Evolutionary conservation across 2,329 filamentous ascomycete species (phyloP).

Genomic region (Cordyceps tenuipes): DNA sequence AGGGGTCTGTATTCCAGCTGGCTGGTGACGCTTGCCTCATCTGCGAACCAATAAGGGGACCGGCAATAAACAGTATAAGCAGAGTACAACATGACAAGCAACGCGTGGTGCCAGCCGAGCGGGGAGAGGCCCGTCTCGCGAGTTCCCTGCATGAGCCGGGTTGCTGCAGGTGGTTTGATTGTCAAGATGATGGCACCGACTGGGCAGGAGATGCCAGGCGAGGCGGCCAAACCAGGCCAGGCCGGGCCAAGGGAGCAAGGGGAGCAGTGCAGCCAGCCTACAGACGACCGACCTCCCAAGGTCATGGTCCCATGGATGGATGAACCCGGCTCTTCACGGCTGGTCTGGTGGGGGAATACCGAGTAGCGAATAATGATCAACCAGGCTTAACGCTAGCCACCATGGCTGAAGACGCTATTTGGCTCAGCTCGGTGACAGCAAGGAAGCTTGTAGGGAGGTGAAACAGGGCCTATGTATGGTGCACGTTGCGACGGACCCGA

Average conservation of each 20-base stretch:
- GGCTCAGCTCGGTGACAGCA: conserved; percentile 11
- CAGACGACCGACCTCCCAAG: too few relatives aligned
- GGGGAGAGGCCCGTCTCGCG: conserved; percentile 4
- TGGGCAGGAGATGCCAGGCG: neutral
- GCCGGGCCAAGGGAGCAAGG: too few relatives aligned
- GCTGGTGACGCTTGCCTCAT: conserved; percentile 8
- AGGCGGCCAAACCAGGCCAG: too few relatives aligned
- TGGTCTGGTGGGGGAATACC: neutral
- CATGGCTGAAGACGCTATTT: conserved; percentile 10
- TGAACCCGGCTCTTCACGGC: conserved; percentile 4
- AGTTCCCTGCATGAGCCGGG: neutral
- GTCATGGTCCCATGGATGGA: too few relatives aligned
- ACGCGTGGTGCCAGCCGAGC: neutral
- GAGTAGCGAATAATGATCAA: neutral
- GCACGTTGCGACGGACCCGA: conserved; percentile 3
- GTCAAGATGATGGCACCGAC: conserved; percentile 1
- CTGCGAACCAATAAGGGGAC: neutral
- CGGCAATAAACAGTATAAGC: neutral
- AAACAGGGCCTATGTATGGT: conserved; percentile 1
- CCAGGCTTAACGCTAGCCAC: conserved; percentile 9
- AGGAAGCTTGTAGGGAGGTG: conserved; percentile 3
- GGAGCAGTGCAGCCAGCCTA: too few relatives aligned
- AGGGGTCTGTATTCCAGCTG: conserved; percentile 6
- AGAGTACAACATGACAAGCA: neutral
- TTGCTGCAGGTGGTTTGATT: neutral